Evolutionary conservation across 257 asterid species (phyloP), one percentile per base, ranked within the genome.

Genomic region (Solanum sitiens): DNA sequence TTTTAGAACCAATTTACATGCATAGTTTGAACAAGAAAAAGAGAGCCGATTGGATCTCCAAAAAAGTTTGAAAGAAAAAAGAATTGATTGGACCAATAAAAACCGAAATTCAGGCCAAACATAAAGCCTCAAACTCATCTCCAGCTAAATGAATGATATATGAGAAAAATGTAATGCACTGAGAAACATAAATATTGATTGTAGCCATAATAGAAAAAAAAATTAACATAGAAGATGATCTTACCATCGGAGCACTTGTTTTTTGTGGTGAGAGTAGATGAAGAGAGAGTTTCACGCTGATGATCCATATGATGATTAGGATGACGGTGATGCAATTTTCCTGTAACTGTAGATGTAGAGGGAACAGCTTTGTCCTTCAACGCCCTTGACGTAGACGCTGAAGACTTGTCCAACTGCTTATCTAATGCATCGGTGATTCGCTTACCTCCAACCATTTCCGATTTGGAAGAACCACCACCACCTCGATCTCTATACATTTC

Each of bases 351-450:
- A 73, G 98, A 92, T 68, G 94, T 91, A 74, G 97, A 94, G 30
- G 98, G 92, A 27, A 90, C 89, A 80, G 94, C 89, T 30, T 96
- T 96, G 35, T 86, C 90, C 90, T 89, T 89, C 59, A 88, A 89
- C 90, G 90, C 92, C 73, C 96, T 93, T 32, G 98, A 93, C n/a
- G 98, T 92, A 37, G 98, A 94, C 3, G 40, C 44, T 50, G 96
- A 94, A 15, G 98, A 96, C 91, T 94, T 97, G 93, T 97, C 98
- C 92, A 97, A 90, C 86, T 97, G 97, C 89, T 95, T 97, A 92
- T 95, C 98, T 92, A 97, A 91, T 59, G 95, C 98, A 85, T 95
- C 99, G 91, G 95, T 97, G 86, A 97, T 95, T 87, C 98, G 93
- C 92, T 95, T 97, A 94, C 98, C 98, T 25, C 98, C 95, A 56